Evolutionary conservation across 2,329 filamentous ascomycete species (phyloP).

Genomic region (Zasmidium angulare): DNA sequence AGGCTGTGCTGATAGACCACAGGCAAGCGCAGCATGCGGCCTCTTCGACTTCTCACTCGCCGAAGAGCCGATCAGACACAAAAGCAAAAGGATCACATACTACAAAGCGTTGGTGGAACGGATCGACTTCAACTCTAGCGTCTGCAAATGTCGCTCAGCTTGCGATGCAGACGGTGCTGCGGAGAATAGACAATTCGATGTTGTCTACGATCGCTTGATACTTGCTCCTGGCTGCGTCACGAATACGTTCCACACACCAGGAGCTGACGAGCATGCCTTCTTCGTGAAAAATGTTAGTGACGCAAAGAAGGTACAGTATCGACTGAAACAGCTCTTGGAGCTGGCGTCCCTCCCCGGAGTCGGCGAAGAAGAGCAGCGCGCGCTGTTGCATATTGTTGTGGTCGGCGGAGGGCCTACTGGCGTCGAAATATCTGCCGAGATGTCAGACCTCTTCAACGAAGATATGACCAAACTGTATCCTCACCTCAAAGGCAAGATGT

Average conservation of each 20-base stretch:
- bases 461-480: slow-evolving; percentile 44
- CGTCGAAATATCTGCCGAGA: slow-evolving; percentile 45
- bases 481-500: slow-evolving; percentile 39
- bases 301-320: slow-evolving; percentile 31
- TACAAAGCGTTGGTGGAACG: slow-evolving; percentile 36
- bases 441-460: slow-evolving; percentile 43
- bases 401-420: slow-evolving; percentile 47
- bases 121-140: slow-evolving; percentile 39
- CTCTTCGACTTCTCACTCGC: slow-evolving; percentile 48
- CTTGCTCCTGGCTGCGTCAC: slow-evolving; percentile 38
- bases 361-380: slow-evolving; percentile 32
- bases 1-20: not conserved
- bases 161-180: slow-evolving; percentile 29
- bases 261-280: slow-evolving; percentile 23
- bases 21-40: slow-evolving; percentile 44
- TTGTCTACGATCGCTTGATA: slow-evolving; percentile 44
- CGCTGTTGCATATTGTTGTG: slow-evolving; percentile 40
- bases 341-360: slow-evolving; percentile 37
- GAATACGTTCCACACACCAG: slow-evolving; percentile 24
- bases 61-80: slow-evolving; percentile 46
- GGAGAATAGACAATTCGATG: slow-evolving; percentile 35
- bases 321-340: slow-evolving; percentile 38
- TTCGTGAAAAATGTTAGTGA: slow-evolving; percentile 23
- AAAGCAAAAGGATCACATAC: slow-evolving; percentile 29
- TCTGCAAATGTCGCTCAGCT: slow-evolving; percentile 37